Evolutionary conservation across 2,329 filamentous ascomycete genomes (phyloP), one percentile per base, ranked within the genome.

Genomic region (Daldinia sp.): DNA sequence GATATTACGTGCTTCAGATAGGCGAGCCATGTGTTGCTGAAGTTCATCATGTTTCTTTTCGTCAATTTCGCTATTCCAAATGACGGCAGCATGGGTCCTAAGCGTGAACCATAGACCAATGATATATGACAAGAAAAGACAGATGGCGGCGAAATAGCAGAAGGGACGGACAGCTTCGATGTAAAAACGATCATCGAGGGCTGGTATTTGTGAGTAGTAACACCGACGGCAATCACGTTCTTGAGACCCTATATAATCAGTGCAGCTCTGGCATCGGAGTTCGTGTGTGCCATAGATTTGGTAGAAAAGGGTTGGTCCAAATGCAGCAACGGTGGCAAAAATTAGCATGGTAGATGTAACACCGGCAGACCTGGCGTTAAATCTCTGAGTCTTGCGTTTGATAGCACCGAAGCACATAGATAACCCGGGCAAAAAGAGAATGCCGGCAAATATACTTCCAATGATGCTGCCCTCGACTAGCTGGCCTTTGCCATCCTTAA

Each of bases 371-470:
- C 91, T 93, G 70, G 96, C 94, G 78, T 99, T 99, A 86, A 99
- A 99, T 46, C 96, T 91, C 79, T 99, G 96, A 0, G 96, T 99
- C 83, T 99, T 99, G 75, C 97, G 90, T 83, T 97, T 97, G 77
- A 99, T 91, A 18, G 97, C 97, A 50, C 96, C 96, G 77, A 98
- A 99, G 80, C 96, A 99, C 96, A 99, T 99, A 65, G 95, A 98
- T 37, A 99, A 80, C 1, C 96, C 96, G 0, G 96, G 96, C 51
- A 99, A 85, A 78, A 99, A 97, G 13, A 99, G 86, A 50, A 99
- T 93, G 82, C 96, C 96, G 3, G 95, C 95, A 79, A 99, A 98
- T 69, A 99, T 98, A 79, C 96, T 99, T 69, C 96, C 96, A 68
- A 99, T 93, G 74, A 99, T 94, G 81, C 94, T 98, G 56, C 96